Evolutionary conservation across 805 yeast genomes (phyloP).

Genomic region (Candida succiphila): DNA sequence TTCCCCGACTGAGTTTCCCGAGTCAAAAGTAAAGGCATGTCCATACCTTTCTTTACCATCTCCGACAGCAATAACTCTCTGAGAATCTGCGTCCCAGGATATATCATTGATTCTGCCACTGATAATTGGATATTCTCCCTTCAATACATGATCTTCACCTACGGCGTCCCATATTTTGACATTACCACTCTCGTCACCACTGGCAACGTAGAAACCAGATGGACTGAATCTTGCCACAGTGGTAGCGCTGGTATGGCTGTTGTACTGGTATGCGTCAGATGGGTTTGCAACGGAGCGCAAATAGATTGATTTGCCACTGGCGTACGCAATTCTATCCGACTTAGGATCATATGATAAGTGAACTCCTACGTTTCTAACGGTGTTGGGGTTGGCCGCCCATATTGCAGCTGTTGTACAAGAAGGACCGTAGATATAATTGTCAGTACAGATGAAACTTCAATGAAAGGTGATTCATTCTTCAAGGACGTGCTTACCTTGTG

Average conservation of each 20-base stretch:
- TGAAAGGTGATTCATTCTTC: no score
- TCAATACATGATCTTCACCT: conserved; percentile 45
- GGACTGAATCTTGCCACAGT: conserved; percentile 86
- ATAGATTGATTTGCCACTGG: conserved; percentile 71
- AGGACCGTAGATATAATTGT: no score
- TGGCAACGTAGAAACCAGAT: conserved; percentile 80
- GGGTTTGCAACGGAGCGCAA: conserved; percentile 57
- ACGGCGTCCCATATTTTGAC: conserved; percentile 82
- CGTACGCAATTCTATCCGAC: conserved; percentile 67
- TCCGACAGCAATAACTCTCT: conserved; percentile 88
- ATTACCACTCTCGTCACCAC: conserved; percentile 86
- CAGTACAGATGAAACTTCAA: no score
- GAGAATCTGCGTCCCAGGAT: conserved; percentile 87
- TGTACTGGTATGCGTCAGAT: conserved; percentile 49
- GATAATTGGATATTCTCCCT: conserved; percentile 68
- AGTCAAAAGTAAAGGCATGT: conserved; percentile 85
- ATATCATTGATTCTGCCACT: conserved; percentile 75
- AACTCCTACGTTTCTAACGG: conserved; percentile 59
- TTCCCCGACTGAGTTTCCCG: conserved; percentile 96
- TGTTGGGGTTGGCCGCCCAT: conserved; percentile 74
- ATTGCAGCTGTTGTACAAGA: conserved; percentile 9
- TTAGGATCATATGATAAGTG: conserved; percentile 67
- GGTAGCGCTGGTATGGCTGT: conserved; percentile 58
- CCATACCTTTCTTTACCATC: conserved; percentile 89
- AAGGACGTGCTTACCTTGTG: no score